Evolutionary conservation across 495 filamentous ascomycete species (phyloP), one percentile per base, ranked within the genome.

Genomic region (Aspergillus avenaceus): DNA sequence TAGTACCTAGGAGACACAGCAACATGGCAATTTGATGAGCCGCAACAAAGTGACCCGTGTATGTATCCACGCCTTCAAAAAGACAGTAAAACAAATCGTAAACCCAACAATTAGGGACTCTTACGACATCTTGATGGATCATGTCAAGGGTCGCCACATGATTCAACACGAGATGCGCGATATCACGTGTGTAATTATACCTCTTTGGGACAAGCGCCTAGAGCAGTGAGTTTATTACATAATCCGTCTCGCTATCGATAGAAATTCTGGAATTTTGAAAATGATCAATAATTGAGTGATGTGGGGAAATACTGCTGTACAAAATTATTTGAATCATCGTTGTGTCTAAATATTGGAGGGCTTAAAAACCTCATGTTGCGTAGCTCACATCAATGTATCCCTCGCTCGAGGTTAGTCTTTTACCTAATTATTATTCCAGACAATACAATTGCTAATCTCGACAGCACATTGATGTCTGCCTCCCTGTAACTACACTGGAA

Each of bases 381-480:
- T 34, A 41, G 37, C 12, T 34, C 19, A 25, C 46, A 52, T 47
- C 53, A 55, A 72, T 74, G 69, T 52, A 59, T 55, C 36, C 56
- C 26, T 65, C 62, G 27, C 61, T 74, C 37, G 58, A 74, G 66
- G 70, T 74, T 9, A 59, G 69, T 58, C 5, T 7, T 38, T 9
- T 1, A 38, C n/a, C n/a, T 21, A 21, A 19, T 5, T 12, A 45
- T 8, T 24, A 8, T 28, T 34, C 16, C 36, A 38, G 14, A 37
- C 29, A n/a, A 23, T 24, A 25, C 28, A 37, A 31, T 25, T 21
- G 27, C 51, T 56, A 41, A 63, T 57, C 54, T 46, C 18, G 24
- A 21, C 41, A 76, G 73, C 68, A 72, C 55, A 55, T 73, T 60
- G 70, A 74, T 68, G 66, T 66, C 55, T 73, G 69, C 62, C 62